Percentiles rank a stretch among this genome's conserved stretches.
phyloP scores from a whole-genome alignment of 2,329 filamentous ascomycete genomes.

The Cladorrhinum sp. region DNA sequence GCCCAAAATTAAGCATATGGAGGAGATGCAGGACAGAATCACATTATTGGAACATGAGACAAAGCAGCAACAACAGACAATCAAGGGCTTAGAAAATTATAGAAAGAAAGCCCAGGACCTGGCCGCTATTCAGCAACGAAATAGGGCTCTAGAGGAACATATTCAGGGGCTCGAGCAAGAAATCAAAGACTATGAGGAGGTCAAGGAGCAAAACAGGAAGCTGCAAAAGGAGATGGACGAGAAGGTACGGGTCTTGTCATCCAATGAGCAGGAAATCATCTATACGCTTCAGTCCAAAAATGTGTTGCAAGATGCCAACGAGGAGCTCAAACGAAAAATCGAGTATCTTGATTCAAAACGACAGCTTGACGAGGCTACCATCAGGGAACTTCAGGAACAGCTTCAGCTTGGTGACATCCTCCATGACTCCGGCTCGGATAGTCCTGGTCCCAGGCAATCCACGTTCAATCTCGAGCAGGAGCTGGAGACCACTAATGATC shows the following conservation, averaged over 20 bases:
- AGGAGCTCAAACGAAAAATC: constrained; percentile 26
- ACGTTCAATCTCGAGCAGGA: constrained; percentile 58
- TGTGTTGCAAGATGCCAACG: constrained; percentile 27
- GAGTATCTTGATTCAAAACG: constrained; percentile 29
- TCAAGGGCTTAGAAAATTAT: constrained; percentile 38
- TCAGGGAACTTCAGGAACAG: constrained; percentile 60
- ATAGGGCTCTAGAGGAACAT: constrained; percentile 42
- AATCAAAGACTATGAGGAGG: constrained; percentile 32
- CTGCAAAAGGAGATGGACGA: constrained; percentile 45
- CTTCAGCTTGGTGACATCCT: constrained; percentile 39
- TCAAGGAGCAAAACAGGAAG: constrained; percentile 35
- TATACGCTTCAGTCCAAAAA: constrained; percentile 30
- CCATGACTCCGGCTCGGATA: constrained; percentile 27
- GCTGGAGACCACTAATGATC: constrained; percentile 48
- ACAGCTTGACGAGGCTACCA: constrained; percentile 27
- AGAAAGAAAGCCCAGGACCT: constrained; percentile 34
- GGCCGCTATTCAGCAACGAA: constrained; percentile 42
- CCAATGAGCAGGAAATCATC: constrained; percentile 50
- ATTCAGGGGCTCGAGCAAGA: constrained; percentile 37
- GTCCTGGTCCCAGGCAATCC: constrained; percentile 30
- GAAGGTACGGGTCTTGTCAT: constrained; percentile 42
- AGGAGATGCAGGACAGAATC: constrained; percentile 57
- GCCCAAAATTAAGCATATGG: constrained; percentile 46
- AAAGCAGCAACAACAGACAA: constrained; percentile 36
- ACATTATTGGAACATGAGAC: constrained; percentile 56